A percentile compares a stretch with the other conserved stretches of the same genome.
phyloP scores from a whole-genome alignment of 2,329 filamentous ascomycete species.

The Diaporthe vexans region DNA sequence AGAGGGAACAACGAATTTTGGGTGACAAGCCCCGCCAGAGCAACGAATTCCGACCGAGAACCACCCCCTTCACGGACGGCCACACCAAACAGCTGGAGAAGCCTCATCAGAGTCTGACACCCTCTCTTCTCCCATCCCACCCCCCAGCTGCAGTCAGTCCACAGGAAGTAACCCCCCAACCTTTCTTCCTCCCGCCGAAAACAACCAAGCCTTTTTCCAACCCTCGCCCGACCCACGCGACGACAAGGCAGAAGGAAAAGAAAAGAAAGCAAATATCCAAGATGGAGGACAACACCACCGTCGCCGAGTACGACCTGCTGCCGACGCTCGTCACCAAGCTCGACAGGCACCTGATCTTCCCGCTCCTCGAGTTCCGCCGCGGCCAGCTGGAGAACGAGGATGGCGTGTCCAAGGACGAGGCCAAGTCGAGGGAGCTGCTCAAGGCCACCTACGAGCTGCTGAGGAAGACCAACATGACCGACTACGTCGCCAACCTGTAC shows the following conservation, averaged over 20 bases:
- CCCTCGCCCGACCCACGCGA: constrained; percentile 6
- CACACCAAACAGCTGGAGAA: constrained; percentile 26
- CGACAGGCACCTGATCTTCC: constrained; percentile 96
- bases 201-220: neutral
- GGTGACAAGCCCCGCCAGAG: constrained; percentile 37
- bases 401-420: constrained; percentile 65
- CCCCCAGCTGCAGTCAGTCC: constrained; percentile 13
- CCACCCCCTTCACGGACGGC: constrained; percentile 27
- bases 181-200: neutral
- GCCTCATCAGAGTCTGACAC: neutral
- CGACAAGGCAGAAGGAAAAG: constrained; percentile 5
- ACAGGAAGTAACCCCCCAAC: neutral
- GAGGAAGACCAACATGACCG: constrained; percentile 98
- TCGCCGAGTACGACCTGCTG: constrained; percentile 68
- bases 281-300: constrained; percentile 41
- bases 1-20: constrained; percentile 41
- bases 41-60: constrained; percentile 7
- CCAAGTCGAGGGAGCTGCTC: constrained; percentile 77
- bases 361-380: constrained; percentile 91
- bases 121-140: neutral
- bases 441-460: constrained; percentile 93
- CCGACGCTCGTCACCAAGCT: constrained; percentile 92
- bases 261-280: constrained; percentile 7
- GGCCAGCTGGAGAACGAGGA: constrained; percentile 84
- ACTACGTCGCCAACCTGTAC: constrained; percentile 94